Base-by-base conservation (phyloP, 306 rosid genomes). In the Carpinus viminea region DNA sequence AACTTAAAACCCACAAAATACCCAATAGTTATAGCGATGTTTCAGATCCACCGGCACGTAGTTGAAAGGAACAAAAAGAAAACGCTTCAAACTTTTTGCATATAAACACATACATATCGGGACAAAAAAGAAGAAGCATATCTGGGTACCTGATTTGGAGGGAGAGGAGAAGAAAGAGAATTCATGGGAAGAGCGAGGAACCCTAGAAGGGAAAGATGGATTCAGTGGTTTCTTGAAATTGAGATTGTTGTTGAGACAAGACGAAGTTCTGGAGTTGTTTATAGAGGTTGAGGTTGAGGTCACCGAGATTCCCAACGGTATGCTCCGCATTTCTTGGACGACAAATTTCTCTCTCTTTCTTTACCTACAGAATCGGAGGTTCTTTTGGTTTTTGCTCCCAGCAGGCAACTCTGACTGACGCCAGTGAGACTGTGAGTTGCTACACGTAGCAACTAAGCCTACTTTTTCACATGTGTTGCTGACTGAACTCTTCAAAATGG, bases 291-390 rank as follows among this genome's bases (percentile, higher is more conserved):
- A 76, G 71, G 89, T 68, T 78, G 91, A 76, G 75, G 93, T 83
- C 36, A 81, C 76, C 73, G 95, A 86, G 60, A 87, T 84, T 79
- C 96, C 96, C 73, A 95, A 79, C 61, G 97, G 84, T 46, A 95
- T 71, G 59, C 98, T 87, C 96, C 89, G 87, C 98, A 93, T 95
- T 76, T 89, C 87, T 83, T 48, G 85, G 86, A 86, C 73, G 78
- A 74, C 73, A 56, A 28, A 5, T 12, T 41, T 41, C 45, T 38
- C 6, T 31, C 34, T 31, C 34, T 31, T 4, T 41, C 53, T 75
- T 76, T n/a, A 46, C 64, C 83, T 57, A 56, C 55, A 51, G 59
- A 82, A 62, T 70, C 53, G 72, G 74, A 60, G 83, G 62, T 72
- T 83, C 72, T 45, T 17, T 36, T 15, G 16, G 24, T 34, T 62